Base-by-base conservation (phyloP, 192 early-diverging fungal genomes). In the Endogone sp. region DNA sequence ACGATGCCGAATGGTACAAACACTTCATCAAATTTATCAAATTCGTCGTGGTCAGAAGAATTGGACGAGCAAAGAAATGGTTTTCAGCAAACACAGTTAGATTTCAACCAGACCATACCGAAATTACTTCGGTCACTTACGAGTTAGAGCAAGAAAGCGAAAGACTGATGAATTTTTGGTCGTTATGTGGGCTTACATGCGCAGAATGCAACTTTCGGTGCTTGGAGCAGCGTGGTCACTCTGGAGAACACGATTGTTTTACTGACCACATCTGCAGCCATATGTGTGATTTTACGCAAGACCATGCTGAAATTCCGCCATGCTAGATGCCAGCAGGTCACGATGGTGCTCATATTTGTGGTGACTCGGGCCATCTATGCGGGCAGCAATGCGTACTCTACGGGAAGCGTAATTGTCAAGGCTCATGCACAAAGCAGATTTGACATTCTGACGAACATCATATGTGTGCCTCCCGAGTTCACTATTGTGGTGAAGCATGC, bases 401-500 rank as follows among this genome's bases (percentile, higher is more conserved):
- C 37, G 37, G 37, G 13, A 44, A 44, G 37, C 37, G 37, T 44
- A 44, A 60, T 65, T 71, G 70, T 24, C 56, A 37, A 29, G 54
- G 16, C 11, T 24, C 6, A 10, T 71, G 70, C 22, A 31, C 62
- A 21, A 60, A 66, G 54, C 56, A 71, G 8, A 21, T 44, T 6
- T 55, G 62, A 4, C 76, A 78, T 60, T 27, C 62, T 27, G 70
- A 70, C 22, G 57, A 37, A 20, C 62, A 54, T 62, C 76, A 78
- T 71, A 56, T 64, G 24, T 78, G 76, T 31, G 59, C 60, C 32
- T 57, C 76, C 9, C 28, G 20, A 2, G 22, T 44, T 25, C 76
- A 78, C 71, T 75, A 58, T 59, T 78, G 76, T 55, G 76, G 75
- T 23, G 25, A 63, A 27, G 29, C 75, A 24, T 78, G 76, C 56